Evolutionary conservation across 192 early-diverging fungal genomes (phyloP), one percentile per base, ranked within the genome.

Genomic region (Kappamyces sp.): DNA sequence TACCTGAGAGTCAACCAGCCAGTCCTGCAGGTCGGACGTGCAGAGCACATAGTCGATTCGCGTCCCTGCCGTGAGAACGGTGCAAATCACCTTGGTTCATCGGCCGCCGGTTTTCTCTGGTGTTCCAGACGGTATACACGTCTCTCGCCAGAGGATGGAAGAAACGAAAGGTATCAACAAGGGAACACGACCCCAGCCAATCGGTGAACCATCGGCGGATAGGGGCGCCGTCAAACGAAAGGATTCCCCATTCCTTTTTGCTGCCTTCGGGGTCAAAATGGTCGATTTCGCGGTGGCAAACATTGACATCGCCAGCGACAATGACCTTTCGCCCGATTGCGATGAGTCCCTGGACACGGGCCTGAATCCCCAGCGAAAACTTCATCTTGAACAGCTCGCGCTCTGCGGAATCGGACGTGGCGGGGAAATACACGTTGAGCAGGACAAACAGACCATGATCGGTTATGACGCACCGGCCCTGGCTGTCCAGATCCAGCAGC

Each of bases 371-470:
- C n/a, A 39, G 8, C n/a, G 58, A 55, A 64, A 71, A 74, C 15
- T 51, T 62, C 46, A 51, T 39, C 40, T 74, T 69, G 47, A 60
- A 70, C 15, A 32, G 61, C 23, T 50, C 39, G 4, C 62, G 62
- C 23, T 49, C 49, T 15, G 34, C 40, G 15, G 37, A 51, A 8
- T 34, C 42, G 48, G 53, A 44, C 4, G 55, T 54, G n/a, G 46
- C 35, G 0, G 70, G 69, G 42, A 67, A 64, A 38, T 71, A 71
- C 35, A 72, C 72, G 51, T 90, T 89, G 60, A 90, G 76, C 3
- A 92, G 66, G 10, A 90, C 79, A 74, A 92, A 90, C 1, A 81
- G 53, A 0, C 70, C 69, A 75, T 89, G 87, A 46, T 92, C 90
- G 2, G 87, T 71, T 37, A 89, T 70, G 2, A 90, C 31, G 36